phyloP scores from a whole-genome alignment of 225 moss, liverwort and hornwort genomes.

The Anthoceros angustus region DNA sequence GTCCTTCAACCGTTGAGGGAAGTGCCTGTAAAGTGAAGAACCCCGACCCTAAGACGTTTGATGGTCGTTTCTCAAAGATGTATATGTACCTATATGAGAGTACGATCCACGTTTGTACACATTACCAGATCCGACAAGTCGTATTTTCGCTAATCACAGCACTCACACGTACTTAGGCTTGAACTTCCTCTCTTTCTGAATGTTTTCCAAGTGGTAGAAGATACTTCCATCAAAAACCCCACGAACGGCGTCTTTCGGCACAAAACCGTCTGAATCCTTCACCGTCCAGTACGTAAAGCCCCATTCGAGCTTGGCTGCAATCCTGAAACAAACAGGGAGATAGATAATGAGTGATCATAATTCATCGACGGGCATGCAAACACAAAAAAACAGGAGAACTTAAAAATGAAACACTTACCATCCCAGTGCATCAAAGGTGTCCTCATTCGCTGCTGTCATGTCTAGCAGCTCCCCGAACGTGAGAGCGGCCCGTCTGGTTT shows the following conservation, averaged over 20 bases:
- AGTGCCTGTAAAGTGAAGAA: too few species aligned
- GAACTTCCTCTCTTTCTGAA: conserved; percentile 11
- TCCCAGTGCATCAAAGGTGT: conserved; percentile 42
- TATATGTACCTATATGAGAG: too few species aligned
- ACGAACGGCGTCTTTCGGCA: conserved; percentile 19
- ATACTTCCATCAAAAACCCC: conserved; percentile 24
- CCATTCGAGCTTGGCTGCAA: conserved; percentile 24
- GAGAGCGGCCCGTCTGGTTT: conserved; percentile 22
- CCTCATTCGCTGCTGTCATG: conserved; percentile 26
- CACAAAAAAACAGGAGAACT: not conserved
- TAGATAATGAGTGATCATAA: not conserved
- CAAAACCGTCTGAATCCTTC: conserved; percentile 15
- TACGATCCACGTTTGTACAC: too few species aligned
- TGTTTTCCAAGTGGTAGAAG: conserved; percentile 14
- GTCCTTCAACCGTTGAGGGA: too few species aligned
- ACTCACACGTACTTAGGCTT: not conserved
- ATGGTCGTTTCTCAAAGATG: too few species aligned
- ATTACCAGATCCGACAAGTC: too few species aligned
- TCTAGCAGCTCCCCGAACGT: conserved; percentile 22
- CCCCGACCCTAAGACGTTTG: too few species aligned
- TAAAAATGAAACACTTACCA: conserved; percentile 21
- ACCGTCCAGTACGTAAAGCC: conserved; percentile 17
- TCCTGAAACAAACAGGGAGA: conserved; percentile 7
- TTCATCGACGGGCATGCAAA: too few species aligned
- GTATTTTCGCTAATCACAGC: not conserved